phyloP scores from a whole-genome alignment of 2,329 filamentous ascomycete species.

The Pyrenophora seminiperda region DNA sequence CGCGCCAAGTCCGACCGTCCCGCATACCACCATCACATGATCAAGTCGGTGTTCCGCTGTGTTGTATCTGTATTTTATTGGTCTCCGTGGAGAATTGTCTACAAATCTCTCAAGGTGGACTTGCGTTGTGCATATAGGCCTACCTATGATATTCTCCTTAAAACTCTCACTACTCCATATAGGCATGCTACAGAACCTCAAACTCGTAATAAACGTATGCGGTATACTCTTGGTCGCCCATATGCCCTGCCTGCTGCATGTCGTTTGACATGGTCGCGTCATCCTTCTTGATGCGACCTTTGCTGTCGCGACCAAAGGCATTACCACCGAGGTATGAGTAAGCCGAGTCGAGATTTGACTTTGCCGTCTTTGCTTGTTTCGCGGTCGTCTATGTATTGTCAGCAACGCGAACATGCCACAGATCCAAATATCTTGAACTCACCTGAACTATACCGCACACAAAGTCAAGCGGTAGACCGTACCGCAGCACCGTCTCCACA shows the following conservation, averaged over 20 bases:
- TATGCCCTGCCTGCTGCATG: slow-evolving; percentile 74
- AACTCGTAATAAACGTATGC: slow-evolving; percentile 98
- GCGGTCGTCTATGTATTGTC: slow-evolving; percentile 68
- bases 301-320: slow-evolving; percentile 91
- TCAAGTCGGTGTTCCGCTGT: no score
- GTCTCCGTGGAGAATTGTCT: background rate
- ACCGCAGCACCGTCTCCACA: slow-evolving; percentile 96
- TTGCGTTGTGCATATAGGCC: background rate
- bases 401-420: background rate
- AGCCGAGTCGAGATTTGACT: slow-evolving; percentile 69
- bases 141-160: no score
- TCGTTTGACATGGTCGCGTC: slow-evolving; percentile 79
- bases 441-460: slow-evolving; percentile 85
- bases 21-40: background rate
- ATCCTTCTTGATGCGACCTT: slow-evolving; percentile 88
- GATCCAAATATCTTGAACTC: slow-evolving; percentile 7
- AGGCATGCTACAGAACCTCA: slow-evolving; percentile 61
- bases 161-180: background rate
- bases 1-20: background rate
- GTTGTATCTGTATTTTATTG: no score
- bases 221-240: slow-evolving; percentile 83
- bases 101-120: background rate
- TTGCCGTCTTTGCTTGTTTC: slow-evolving; percentile 79
- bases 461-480: slow-evolving; percentile 89
- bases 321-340: slow-evolving; percentile 96